These are phyloP conservation scores for Fraxinus cuspidata DNA, from an alignment of 257 asterid genomes.

Conservation along the genomic window DNA sequence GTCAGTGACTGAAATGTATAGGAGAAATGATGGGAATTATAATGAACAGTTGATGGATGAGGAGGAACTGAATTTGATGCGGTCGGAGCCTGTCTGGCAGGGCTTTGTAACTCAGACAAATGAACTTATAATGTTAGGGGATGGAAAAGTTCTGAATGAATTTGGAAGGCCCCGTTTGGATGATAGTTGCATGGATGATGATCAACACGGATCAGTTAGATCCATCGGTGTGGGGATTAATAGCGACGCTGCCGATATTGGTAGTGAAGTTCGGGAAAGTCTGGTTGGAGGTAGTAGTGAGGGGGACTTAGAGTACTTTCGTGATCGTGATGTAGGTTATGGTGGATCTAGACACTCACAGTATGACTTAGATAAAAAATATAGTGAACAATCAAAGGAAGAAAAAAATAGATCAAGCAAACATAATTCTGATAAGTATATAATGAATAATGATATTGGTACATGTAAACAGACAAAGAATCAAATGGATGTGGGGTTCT, in stretches of 20 bases:
- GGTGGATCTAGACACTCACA: conserved; percentile 47
- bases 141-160: conserved; percentile 56
- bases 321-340: conserved; percentile 51
- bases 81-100: conserved; percentile 89
- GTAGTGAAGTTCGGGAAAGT: conserved; percentile 86
- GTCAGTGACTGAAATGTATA: conserved; percentile 46
- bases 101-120: conserved; percentile 81
- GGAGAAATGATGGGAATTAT: conserved; percentile 53
- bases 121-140: conserved; percentile 75
- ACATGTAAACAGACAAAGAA: conserved; percentile 40
- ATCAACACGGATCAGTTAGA: conserved; percentile 93
- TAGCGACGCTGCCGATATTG: conserved; percentile 91
- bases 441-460: conserved; percentile 47
- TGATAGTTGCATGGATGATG: conserved; percentile 76
- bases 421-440: conserved; percentile 50
- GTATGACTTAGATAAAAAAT: conserved; percentile 47
- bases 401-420: conserved; percentile 45
- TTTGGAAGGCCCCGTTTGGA: conserved; percentile 62
- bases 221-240: conserved; percentile 98
- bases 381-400: conserved; percentile 44
- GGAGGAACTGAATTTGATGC: conserved; percentile 80
- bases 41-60: conserved; percentile 92
- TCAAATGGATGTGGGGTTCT: conserved; percentile 73
- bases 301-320: conserved; percentile 78
- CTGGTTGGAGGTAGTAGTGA: conserved; percentile 94